Base-by-base conservation (phyloP, 2,329 filamentous ascomycete species). In the Colletotrichum lini region DNA sequence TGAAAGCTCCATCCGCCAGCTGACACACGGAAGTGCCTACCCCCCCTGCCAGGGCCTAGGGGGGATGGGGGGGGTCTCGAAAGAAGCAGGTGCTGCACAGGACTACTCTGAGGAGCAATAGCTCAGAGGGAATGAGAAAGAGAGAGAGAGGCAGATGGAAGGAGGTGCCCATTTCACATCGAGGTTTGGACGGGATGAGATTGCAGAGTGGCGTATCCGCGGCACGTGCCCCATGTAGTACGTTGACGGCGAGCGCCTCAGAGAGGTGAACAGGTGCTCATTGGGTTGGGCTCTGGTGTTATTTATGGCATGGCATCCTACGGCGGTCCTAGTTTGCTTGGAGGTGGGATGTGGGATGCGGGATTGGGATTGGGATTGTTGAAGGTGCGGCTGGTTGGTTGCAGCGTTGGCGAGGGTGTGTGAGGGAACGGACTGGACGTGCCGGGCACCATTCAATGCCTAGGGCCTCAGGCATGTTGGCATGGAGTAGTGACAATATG, bases 381-480 rank as follows among this genome's bases (percentile, higher is more conserved):
- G 40, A 56, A 57, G 18, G 53, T 30, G 21, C 21, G 21, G 53
- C 53, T 23, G 64, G 42, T 26, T 42, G 47, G 61, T 40, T 62
- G 45, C n/a, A 42, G 30, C 45, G 58, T 61, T 18, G 30, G 26
- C 35, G 26, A 56, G 57, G 21, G 49, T 35, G 40, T 13, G 40
- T 45, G 57, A 38, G 53, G 44, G 66, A 49, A 71, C 65, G 65
- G 65, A 62, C 65, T 72, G 65, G 38, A 69, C 69, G 59, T 69
- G 65, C 65, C 53, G 69, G 45, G 23, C 65, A 44, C 26, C 47
- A 53, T 59, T 47, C 47, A 40, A 59, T 63, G 65, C 57, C 47
- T 18, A 18, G 35, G n/a, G n/a, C 44, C 38, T 53, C 21, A 54
- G 49, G 38, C 49, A 63, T 40, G 0, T 52, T 18, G 58, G 35